phyloP scores from a whole-genome alignment of 164 flowering plant species.

The Vitis rotundifolia region DNA sequence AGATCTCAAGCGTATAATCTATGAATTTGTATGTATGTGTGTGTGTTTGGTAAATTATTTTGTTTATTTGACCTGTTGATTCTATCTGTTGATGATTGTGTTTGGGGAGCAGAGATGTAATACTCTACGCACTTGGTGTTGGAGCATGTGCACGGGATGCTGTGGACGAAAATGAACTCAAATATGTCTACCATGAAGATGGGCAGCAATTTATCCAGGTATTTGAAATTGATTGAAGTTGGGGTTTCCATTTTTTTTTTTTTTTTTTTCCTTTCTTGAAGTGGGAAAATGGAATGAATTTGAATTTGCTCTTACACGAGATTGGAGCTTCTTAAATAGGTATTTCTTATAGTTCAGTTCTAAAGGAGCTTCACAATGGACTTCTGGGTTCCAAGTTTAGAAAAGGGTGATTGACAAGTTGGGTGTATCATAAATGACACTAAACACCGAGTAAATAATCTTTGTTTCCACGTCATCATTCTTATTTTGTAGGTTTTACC shows the following conservation, averaged over 20 bases:
- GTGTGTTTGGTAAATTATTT: too few relatives aligned
- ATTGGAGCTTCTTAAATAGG: not conserved
- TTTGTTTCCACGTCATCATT: not conserved
- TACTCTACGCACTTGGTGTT: slow-evolving; percentile 85
- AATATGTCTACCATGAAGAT: slow-evolving; percentile 75
- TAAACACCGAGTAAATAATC: too few relatives aligned
- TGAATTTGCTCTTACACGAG: not conserved
- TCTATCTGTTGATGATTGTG: not conserved
- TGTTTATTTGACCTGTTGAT: not conserved
- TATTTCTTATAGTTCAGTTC: too few relatives aligned
- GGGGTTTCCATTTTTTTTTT: not conserved
- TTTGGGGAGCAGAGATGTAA: slow-evolving; percentile 63
- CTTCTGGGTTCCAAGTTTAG: not conserved
- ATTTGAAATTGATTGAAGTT: not conserved
- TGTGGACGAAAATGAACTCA: slow-evolving; percentile 76
- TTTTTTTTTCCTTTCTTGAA: not conserved
- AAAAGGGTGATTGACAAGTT: too few relatives aligned
- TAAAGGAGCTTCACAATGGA: too few relatives aligned
- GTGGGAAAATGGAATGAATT: not conserved
- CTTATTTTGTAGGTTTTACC: slow-evolving; percentile 74
- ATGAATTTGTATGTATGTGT: too few relatives aligned
- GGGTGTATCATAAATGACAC: not conserved
- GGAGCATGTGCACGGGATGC: slow-evolving; percentile 86
- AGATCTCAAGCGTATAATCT: not conserved
- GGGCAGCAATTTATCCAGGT: slow-evolving; percentile 78